Evolutionary conservation across 2,329 filamentous ascomycete genomes (phyloP).

Genomic region (Apiospora phragmitis): DNA sequence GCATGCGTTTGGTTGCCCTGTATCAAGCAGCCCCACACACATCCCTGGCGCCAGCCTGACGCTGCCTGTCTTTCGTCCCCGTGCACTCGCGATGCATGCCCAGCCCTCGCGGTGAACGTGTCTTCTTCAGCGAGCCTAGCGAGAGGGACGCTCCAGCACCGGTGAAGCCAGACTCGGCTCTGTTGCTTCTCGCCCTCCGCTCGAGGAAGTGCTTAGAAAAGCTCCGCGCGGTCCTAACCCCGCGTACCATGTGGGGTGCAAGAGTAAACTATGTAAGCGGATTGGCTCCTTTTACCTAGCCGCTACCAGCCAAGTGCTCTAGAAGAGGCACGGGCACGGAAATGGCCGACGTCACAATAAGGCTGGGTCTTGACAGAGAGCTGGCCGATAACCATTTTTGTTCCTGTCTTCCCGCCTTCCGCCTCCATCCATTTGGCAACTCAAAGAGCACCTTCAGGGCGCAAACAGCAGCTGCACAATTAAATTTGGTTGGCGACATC

Average conservation of each 20-base stretch:
- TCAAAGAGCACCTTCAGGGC: too few species aligned
- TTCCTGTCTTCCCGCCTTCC: too few species aligned
- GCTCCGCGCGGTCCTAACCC: not conserved
- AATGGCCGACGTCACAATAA: too few species aligned
- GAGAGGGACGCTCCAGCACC: not conserved
- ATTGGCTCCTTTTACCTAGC: conserved; percentile 25
- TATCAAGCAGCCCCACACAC: not conserved
- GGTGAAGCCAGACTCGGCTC: not conserved
- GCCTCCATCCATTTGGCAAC: too few species aligned
- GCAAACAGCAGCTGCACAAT: too few species aligned
- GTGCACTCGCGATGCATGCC: not conserved
- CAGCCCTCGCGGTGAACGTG: not conserved
- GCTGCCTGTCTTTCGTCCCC: not conserved
- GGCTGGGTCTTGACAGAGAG: too few species aligned
- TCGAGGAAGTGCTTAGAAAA: not conserved
- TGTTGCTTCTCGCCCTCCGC: not conserved
- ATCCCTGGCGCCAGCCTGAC: not conserved
- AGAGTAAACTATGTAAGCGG: not conserved
- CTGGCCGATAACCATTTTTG: too few species aligned
- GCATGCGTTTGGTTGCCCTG: not conserved
- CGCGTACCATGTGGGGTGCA: not conserved
- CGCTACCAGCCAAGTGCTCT: too few species aligned
- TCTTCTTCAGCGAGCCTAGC: not conserved
- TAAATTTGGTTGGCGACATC: too few species aligned
- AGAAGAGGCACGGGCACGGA: too few species aligned